These are phyloP conservation scores for Linderina pennispora DNA, from an alignment of 192 early-diverging fungal species.

Conservation along the genomic window DNA sequence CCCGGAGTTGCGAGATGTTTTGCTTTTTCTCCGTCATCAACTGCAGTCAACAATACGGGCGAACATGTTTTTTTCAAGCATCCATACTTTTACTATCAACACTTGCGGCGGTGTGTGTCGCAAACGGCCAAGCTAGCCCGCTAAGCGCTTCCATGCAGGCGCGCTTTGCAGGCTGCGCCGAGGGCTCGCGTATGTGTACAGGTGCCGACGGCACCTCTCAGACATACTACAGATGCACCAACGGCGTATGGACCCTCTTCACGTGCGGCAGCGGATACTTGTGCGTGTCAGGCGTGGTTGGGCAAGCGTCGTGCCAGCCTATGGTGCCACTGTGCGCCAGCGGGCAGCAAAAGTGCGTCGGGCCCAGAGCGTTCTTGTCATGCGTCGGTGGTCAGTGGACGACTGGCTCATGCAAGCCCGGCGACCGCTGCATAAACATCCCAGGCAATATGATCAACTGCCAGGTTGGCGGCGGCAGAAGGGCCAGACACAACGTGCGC, in stretches of 20 bases:
- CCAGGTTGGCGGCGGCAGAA: constrained; percentile 10
- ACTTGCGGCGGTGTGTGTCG: too few relatives aligned
- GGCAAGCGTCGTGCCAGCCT: constrained; percentile 23
- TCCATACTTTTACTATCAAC: neutral
- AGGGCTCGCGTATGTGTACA: constrained; percentile 27
- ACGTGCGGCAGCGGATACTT: constrained; percentile 37
- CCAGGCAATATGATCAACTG: constrained; percentile 34
- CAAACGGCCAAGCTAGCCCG: too few relatives aligned
- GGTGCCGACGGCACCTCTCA: constrained; percentile 18
- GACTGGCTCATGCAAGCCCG: constrained; percentile 19
- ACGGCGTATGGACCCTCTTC: constrained; percentile 23
- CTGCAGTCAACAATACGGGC: too few relatives aligned
- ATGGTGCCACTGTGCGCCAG: constrained; percentile 16
- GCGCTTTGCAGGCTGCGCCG: constrained; percentile 4
- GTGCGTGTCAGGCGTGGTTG: constrained; percentile 15
- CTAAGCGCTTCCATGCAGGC: neutral
- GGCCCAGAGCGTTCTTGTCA: constrained; percentile 8
- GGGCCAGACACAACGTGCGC: neutral
- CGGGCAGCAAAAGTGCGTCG: constrained; percentile 22
- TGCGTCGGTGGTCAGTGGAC: constrained; percentile 34
- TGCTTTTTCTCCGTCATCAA: too few relatives aligned
- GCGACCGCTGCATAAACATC: constrained; percentile 36
- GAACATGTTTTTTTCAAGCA: neutral
- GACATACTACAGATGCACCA: constrained; percentile 28
- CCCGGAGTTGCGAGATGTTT: too few relatives aligned